A percentile compares a stretch with the other conserved stretches of the same genome.
phyloP scores from a whole-genome alignment of 2,329 filamentous ascomycete genomes.

The Sclerotinia subarctica region DNA sequence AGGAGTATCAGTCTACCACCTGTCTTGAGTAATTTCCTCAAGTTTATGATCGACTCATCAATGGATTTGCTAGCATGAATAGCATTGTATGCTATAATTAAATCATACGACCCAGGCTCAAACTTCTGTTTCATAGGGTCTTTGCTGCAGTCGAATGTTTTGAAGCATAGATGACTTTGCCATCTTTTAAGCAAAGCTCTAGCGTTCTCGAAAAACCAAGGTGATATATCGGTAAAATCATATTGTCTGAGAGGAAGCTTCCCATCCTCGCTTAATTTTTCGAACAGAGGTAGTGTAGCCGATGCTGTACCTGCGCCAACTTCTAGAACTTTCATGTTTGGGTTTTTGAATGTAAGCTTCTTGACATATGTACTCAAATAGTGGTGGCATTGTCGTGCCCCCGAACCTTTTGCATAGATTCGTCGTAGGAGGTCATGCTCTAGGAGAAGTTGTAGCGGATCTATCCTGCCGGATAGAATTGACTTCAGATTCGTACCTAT shows the following conservation, averaged over 20 bases:
- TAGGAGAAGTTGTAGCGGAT: neutral
- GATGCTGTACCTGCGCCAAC: constrained; percentile 26
- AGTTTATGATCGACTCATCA: constrained; percentile 29
- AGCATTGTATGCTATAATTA: constrained; percentile 32
- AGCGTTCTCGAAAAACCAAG: neutral
- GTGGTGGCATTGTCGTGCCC: neutral
- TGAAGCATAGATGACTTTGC: neutral
- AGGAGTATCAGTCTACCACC: constrained; percentile 36
- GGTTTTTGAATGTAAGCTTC: constrained; percentile 25
- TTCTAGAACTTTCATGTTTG: constrained; percentile 37
- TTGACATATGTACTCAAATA: neutral
- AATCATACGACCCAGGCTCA: constrained; percentile 34
- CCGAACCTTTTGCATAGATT: neutral
- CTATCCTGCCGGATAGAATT: neutral
- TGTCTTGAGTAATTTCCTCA: constrained; percentile 35
- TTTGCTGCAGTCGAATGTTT: constrained; percentile 38
- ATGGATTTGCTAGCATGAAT: constrained; percentile 32
- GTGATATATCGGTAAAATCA: constrained; percentile 12
- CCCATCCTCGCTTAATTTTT: neutral
- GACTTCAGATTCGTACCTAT: neutral
- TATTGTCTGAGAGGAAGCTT: neutral
- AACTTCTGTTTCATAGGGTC: constrained; percentile 39
- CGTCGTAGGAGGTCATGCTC: neutral
- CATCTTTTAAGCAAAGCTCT: neutral
- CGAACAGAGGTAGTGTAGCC: constrained; percentile 1